A percentile compares a stretch with the other conserved stretches of the same genome.
Evolutionary conservation across 2,329 filamentous ascomycete genomes (phyloP).

Genomic region (Thermoascus crustaceus): DNA sequence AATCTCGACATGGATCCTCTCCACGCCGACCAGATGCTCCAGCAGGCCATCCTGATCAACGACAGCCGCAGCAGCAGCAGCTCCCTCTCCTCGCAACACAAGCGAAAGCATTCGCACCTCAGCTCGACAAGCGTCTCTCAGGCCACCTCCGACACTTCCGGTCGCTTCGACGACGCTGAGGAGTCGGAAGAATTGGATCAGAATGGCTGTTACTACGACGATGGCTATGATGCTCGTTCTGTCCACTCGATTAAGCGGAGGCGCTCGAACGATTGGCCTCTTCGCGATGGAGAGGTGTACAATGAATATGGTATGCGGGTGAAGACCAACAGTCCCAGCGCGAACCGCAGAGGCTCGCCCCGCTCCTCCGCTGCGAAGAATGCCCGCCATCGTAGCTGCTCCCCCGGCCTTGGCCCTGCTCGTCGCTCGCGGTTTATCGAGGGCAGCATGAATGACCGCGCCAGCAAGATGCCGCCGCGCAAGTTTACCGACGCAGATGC

Average conservation of each 20-base stretch:
- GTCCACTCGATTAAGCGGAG: slow-evolving; percentile 34
- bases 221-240: slow-evolving; percentile 1
- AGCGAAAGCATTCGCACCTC: slow-evolving; percentile 24
- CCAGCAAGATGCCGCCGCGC: slow-evolving; percentile 61
- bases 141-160: slow-evolving; percentile 24
- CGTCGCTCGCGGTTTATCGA: slow-evolving; percentile 63
- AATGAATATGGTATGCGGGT: slow-evolving; percentile 11
- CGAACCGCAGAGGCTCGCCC: slow-evolving; percentile 13
- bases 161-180: slow-evolving; percentile 29
- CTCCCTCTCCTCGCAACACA: slow-evolving; percentile 11
- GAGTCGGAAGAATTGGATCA: slow-evolving; percentile 17
- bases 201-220: slow-evolving; percentile 11
- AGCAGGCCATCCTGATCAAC: slow-evolving; percentile 14
- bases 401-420: slow-evolving; percentile 23
- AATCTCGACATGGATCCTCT: slow-evolving; percentile 12
- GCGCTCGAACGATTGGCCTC: slow-evolving; percentile 39
- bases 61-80: slow-evolving; percentile 8
- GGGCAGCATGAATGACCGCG: slow-evolving; percentile 78
- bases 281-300: slow-evolving; percentile 14
- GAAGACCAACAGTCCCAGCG: background rate
- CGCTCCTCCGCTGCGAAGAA: background rate
- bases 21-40: slow-evolving; percentile 17
- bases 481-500: slow-evolving; percentile 50
- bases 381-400: background rate
- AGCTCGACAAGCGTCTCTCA: slow-evolving; percentile 12